Conservation (phyloP, 495 filamentous ascomycete species). For the Lophiostoma macrostomum region DNA sequence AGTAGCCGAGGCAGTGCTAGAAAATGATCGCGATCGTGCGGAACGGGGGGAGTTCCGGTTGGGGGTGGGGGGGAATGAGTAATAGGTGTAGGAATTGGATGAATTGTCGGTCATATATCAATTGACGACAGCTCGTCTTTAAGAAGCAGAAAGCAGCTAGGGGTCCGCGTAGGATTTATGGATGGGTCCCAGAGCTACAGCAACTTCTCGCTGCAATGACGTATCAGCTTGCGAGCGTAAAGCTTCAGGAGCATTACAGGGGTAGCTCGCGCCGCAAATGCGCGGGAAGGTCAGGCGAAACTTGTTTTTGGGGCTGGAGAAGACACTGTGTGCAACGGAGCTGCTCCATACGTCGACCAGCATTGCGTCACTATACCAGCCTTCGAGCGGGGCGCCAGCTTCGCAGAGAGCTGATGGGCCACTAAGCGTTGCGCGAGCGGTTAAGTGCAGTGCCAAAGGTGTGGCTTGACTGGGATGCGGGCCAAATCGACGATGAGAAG, state of each 20-base stretch:
- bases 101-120: slow-evolving; percentile 48
- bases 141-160: not conserved
- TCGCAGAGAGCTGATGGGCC: slow-evolving; percentile 10
- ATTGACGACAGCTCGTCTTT: slow-evolving; percentile 27
- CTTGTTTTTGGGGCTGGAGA: slow-evolving; percentile 27
- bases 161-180: slow-evolving; percentile 20
- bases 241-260: slow-evolving; percentile 1
- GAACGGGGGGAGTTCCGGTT: slow-evolving; percentile 43
- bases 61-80: slow-evolving; percentile 51
- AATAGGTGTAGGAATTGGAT: slow-evolving; percentile 48
- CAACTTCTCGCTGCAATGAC: slow-evolving; percentile 23
- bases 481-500: slow-evolving; percentile 23
- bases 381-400: slow-evolving; percentile 29
- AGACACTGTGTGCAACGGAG: slow-evolving; percentile 5
- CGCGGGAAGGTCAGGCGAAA: slow-evolving; percentile 5
- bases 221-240: slow-evolving; percentile 23
- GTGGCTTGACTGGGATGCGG: slow-evolving; percentile 26
- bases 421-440: slow-evolving; percentile 11
- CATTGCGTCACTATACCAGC: slow-evolving; percentile 33
- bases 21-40: slow-evolving; percentile 35
- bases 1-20: slow-evolving; percentile 36
- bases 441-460: slow-evolving; percentile 3
- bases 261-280: slow-evolving; percentile 32
- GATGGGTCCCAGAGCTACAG: not conserved
- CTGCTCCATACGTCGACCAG: not conserved